A percentile compares a stretch with the other conserved stretches of the same genome.
Conservation (phyloP, 1,284 basidiomycete genomes). For the Paramarasmius palmivorus region DNA sequence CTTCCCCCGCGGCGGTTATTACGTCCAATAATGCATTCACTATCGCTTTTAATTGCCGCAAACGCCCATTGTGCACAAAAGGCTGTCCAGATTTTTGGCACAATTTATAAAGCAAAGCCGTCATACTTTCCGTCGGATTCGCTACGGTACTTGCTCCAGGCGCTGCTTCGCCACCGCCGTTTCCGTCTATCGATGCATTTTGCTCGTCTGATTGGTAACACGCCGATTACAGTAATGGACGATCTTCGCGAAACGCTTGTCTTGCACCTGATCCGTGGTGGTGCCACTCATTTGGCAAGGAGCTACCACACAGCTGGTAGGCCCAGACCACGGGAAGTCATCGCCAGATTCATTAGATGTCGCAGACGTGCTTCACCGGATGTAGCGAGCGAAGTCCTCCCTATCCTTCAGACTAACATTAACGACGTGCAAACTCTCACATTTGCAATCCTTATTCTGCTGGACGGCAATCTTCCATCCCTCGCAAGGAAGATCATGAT, state of each 20-base stretch:
- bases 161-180: slow-evolving; percentile 31
- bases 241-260: slow-evolving; percentile 26
- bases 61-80: slow-evolving; percentile 26
- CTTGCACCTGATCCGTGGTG: slow-evolving; percentile 6
- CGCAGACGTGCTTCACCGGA: background rate
- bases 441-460: slow-evolving; percentile 32
- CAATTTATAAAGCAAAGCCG: slow-evolving; percentile 27
- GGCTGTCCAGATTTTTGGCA: slow-evolving; percentile 32
- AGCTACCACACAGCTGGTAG: background rate
- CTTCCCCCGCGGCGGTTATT: slow-evolving; percentile 27
- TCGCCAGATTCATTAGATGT: background rate
- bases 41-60: slow-evolving; percentile 36
- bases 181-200: slow-evolving; percentile 29
- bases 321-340: slow-evolving; percentile 1
- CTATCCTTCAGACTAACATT: slow-evolving; percentile 17
- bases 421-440: slow-evolving; percentile 25
- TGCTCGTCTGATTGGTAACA: slow-evolving; percentile 19
- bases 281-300: slow-evolving; percentile 6
- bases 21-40: slow-evolving; percentile 37
- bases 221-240: slow-evolving; percentile 14
- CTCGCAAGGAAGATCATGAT: slow-evolving; percentile 46
- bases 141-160: slow-evolving; percentile 29
- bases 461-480: slow-evolving; percentile 33
- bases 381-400: background rate
- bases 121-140: slow-evolving; percentile 36